Percentiles rank a stretch among this genome's conserved stretches.
Conservation (phyloP, 164 flowering plant species). For the Tetracentron sinense region DNA sequence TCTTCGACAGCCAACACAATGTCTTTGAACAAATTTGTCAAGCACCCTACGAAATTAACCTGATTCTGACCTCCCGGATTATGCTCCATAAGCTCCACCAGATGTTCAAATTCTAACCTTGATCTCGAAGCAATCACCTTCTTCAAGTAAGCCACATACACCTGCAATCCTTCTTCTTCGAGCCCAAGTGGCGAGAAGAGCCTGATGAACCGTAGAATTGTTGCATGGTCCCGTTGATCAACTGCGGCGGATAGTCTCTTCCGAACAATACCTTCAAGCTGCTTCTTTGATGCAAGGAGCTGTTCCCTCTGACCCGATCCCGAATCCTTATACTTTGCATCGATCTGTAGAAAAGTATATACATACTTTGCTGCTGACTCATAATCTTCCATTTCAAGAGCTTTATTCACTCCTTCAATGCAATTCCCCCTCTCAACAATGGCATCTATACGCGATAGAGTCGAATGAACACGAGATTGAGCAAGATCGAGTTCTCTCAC, state of each 20-base stretch:
- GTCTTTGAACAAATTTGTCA: constrained; percentile 64
- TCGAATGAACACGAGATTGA: constrained; percentile 70
- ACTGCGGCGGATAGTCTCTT: constrained; percentile 54
- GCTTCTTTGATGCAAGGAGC: constrained; percentile 57
- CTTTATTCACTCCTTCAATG: constrained; percentile 64
- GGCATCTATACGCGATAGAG: constrained; percentile 73
- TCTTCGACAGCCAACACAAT: constrained; percentile 83
- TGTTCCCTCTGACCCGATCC: constrained; percentile 71
- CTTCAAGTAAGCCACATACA: constrained; percentile 71
- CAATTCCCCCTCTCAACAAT: constrained; percentile 65
- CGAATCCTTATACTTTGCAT: constrained; percentile 49
- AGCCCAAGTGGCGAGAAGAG: constrained; percentile 57
- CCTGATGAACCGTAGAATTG: constrained; percentile 54
- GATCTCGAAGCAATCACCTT: constrained; percentile 69
- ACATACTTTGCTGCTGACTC: constrained; percentile 70
- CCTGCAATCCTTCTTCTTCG: constrained; percentile 84
- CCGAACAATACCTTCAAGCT: constrained; percentile 69
- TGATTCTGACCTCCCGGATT: constrained; percentile 11
- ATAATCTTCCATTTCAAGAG: constrained; percentile 63
- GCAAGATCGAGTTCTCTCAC: constrained; percentile 92
- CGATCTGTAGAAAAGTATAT: constrained; percentile 63
- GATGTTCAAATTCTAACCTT: constrained; percentile 51
- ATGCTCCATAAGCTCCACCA: constrained; percentile 51
- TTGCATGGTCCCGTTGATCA: constrained; percentile 70
- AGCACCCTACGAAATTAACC: constrained; percentile 66